A percentile compares a stretch with the other conserved stretches of the same genome.
phyloP scores from a whole-genome alignment of 306 rosid species.

The Vigna mungo region DNA sequence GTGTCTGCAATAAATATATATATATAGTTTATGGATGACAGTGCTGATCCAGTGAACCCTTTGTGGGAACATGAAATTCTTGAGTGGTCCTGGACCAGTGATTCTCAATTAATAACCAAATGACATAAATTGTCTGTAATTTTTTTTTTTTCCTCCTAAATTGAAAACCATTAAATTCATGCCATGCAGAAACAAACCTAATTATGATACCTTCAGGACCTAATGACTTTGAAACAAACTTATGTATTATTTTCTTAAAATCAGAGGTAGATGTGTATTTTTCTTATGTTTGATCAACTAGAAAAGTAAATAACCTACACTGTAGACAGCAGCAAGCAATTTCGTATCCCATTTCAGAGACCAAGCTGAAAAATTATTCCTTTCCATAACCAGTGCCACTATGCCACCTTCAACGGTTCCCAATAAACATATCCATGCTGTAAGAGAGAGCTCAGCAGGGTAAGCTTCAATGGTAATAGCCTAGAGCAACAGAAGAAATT shows the following conservation, averaged over 20 bases:
- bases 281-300: background rate
- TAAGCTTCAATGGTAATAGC: conserved; percentile 78
- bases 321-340: conserved; percentile 75
- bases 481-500: conserved; percentile 48
- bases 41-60: background rate
- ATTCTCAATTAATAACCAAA: too few species aligned
- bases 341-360: conserved; percentile 76
- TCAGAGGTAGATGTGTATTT: background rate
- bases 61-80: background rate
- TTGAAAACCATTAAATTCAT: background rate
- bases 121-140: too few species aligned
- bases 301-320: conserved; percentile 53
- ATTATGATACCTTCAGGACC: too few species aligned
- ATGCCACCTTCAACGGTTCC: conserved; percentile 83
- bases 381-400: conserved; percentile 82
- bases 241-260: too few species aligned
- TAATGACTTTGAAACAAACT: background rate
- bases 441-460: conserved; percentile 93
- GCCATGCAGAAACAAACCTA: too few species aligned
- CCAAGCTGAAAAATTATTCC: conserved; percentile 72
- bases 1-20: background rate
- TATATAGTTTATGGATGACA: background rate
- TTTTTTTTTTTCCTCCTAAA: too few species aligned
- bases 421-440: conserved; percentile 92
- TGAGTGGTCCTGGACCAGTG: too few species aligned